Percentiles rank a stretch among this genome's conserved stretches.
phyloP scores from a whole-genome alignment of 768 basidiomycete genomes.

The Udeniomyces megalosporus region DNA sequence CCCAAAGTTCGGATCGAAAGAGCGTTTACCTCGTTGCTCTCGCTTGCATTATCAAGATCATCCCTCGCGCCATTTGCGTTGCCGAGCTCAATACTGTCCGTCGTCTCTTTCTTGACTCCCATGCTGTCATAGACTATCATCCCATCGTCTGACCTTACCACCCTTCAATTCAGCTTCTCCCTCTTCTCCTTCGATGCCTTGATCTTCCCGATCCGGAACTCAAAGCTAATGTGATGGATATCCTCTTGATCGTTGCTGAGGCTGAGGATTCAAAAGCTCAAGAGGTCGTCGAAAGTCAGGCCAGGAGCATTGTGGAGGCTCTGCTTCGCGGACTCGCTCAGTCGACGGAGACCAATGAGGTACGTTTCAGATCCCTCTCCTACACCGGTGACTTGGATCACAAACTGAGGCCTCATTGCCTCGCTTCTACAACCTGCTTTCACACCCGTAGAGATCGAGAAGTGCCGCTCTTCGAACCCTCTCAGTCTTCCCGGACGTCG shows the following conservation, averaged over 20 bases:
- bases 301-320: slow-evolving; percentile 47
- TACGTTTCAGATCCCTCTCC: no score
- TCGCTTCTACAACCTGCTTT: not conserved
- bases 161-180: slow-evolving; percentile 57
- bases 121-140: no score
- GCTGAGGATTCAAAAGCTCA: slow-evolving; percentile 32
- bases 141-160: no score
- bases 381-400: no score
- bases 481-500: slow-evolving; percentile 50
- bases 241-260: slow-evolving; percentile 53
- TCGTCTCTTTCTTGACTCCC: not conserved
- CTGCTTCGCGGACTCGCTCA: slow-evolving; percentile 48
- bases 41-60: slow-evolving; percentile 57
- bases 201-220: slow-evolving; percentile 57
- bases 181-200: slow-evolving; percentile 69
- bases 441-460: slow-evolving; percentile 61
- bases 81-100: slow-evolving; percentile 43
- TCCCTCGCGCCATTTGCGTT: slow-evolving; percentile 58
- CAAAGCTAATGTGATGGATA: slow-evolving; percentile 63
- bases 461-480: slow-evolving; percentile 59
- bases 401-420: no score
- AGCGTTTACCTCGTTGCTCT: slow-evolving; percentile 67
- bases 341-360: slow-evolving; percentile 36
- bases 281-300: slow-evolving; percentile 46
- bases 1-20: slow-evolving; percentile 41